Percentiles rank a stretch among this genome's conserved stretches.
phyloP scores from a whole-genome alignment of 768 basidiomycete genomes.

The Pilatotrama ljubarskyi region DNA sequence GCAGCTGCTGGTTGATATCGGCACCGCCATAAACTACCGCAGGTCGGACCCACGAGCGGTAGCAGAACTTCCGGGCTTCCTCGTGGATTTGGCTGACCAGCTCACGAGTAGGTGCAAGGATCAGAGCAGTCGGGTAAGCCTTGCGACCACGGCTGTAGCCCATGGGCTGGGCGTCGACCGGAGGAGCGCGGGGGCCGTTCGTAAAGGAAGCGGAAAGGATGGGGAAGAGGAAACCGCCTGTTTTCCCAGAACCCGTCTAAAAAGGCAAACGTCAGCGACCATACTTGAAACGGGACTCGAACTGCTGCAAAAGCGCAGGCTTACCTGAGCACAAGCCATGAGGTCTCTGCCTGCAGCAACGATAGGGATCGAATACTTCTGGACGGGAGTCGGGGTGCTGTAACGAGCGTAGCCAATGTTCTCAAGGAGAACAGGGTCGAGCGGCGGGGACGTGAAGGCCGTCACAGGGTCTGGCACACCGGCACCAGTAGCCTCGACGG shows the following conservation, averaged over 20 bases:
- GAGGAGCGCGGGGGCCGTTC: conserved; percentile 74
- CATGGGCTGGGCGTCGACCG: conserved; percentile 45
- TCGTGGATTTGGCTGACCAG: conserved; percentile 99
- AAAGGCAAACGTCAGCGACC: conserved; percentile 23
- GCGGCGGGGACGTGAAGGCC: conserved; percentile 83
- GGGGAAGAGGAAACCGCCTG: conserved; percentile 98
- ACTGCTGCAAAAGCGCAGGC: conserved; percentile 30
- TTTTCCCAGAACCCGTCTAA: conserved; percentile 99
- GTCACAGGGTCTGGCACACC: conserved; percentile 95
- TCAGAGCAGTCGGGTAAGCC: conserved; percentile 95
- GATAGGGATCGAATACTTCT: conserved; percentile 99
- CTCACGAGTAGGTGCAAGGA: conserved; percentile 97
- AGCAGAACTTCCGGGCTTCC: conserved; percentile 97
- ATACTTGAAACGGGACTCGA: conserved; percentile 18
- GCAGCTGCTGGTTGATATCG: conserved; percentile 94
- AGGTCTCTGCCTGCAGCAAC: conserved; percentile 86
- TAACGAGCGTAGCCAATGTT: conserved; percentile 94
- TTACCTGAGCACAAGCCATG: conserved; percentile 93
- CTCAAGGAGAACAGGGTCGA: conserved; percentile 92
- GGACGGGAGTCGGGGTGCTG: conserved; percentile 94
- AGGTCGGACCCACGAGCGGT: conserved; percentile 98
- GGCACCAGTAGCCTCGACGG: conserved; percentile 96
- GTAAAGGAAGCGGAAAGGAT: conserved; percentile 93
- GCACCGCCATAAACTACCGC: conserved; percentile 99
- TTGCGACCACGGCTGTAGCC: conserved; percentile 75